A percentile compares a stretch with the other conserved stretches of the same genome.
Conservation (phyloP, 192 early-diverging fungal species). For the Physocladia obscura region DNA sequence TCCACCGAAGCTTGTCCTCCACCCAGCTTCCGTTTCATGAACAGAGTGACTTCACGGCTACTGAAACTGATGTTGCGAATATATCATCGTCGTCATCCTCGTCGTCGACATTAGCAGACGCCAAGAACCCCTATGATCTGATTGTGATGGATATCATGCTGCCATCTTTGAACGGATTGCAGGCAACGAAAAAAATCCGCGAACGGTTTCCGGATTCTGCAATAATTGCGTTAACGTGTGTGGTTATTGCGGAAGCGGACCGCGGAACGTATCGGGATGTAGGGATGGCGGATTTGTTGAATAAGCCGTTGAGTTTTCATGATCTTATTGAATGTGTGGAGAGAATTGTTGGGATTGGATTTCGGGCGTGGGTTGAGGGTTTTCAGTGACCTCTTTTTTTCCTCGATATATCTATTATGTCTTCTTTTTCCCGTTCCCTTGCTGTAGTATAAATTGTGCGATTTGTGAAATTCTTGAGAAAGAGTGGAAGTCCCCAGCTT, state of each 20-base stretch:
- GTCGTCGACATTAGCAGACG: background rate
- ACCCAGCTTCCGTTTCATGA: background rate
- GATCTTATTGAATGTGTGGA: constrained; percentile 2
- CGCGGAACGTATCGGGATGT: constrained; percentile 1
- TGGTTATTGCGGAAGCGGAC: constrained; percentile 1
- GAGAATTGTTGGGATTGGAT: too few relatives aligned
- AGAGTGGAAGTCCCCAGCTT: too few relatives aligned
- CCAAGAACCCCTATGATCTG: background rate
- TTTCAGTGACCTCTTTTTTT: too few relatives aligned
- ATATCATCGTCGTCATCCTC: background rate
- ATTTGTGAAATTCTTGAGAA: too few relatives aligned
- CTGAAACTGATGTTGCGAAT: background rate
- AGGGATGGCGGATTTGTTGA: constrained; percentile 9
- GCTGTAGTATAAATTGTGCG: too few relatives aligned
- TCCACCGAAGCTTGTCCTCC: too few relatives aligned
- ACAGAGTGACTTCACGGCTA: background rate
- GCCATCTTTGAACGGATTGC: constrained; percentile 14
- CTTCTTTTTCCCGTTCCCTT: too few relatives aligned
- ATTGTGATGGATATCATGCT: constrained; percentile 23
- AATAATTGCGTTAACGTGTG: constrained; percentile 7
- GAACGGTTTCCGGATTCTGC: background rate
- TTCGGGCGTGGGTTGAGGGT: too few relatives aligned
- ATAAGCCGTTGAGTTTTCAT: background rate
- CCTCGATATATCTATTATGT: too few relatives aligned
- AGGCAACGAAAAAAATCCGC: constrained; percentile 13